Conservation (phyloP, 1,284 basidiomycete genomes). For the Stereum hirsutum region DNA sequence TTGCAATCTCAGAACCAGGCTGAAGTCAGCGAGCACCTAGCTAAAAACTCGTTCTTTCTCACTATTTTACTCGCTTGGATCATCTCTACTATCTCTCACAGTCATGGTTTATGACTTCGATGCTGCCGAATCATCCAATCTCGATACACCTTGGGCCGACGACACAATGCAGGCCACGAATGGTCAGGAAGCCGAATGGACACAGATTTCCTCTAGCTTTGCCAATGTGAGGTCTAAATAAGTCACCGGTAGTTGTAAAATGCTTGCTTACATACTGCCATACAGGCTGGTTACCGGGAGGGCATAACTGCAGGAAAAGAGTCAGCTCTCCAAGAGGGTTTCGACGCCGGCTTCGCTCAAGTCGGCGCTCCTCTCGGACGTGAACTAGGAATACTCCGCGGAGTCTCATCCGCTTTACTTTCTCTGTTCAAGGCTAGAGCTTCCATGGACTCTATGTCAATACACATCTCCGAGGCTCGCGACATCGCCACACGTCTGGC, state of each 20-base stretch:
- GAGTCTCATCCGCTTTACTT: slow-evolving; percentile 50
- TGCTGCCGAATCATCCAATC: not conserved
- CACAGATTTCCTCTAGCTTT: slow-evolving; percentile 54
- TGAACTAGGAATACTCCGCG: slow-evolving; percentile 63
- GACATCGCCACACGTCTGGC: slow-evolving; percentile 44
- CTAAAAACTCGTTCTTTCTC: too few relatives aligned
- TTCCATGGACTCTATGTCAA: slow-evolving; percentile 9
- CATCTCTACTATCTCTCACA: too few relatives aligned
- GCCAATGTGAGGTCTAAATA: slow-evolving; percentile 40
- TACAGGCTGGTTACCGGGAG: slow-evolving; percentile 78
- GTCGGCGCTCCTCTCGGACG: slow-evolving; percentile 70
- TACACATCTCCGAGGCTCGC: slow-evolving; percentile 29
- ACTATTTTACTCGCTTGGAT: too few relatives aligned
- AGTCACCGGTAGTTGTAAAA: slow-evolving; percentile 1
- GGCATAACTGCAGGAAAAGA: slow-evolving; percentile 84
- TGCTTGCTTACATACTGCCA: not conserved
- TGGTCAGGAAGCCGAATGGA: slow-evolving; percentile 47
- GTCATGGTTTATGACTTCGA: slow-evolving; percentile 4
- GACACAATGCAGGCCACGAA: slow-evolving; percentile 16
- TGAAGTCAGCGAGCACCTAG: too few relatives aligned
- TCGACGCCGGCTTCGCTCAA: slow-evolving; percentile 68
- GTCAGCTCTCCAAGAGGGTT: slow-evolving; percentile 68
- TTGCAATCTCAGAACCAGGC: too few relatives aligned
- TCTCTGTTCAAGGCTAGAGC: slow-evolving; percentile 30
- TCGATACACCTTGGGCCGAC: slow-evolving; percentile 49